Evolutionary conservation across 371 early-diverging fungal species (phyloP).

Genomic region (Fennellomyces sp.): DNA sequence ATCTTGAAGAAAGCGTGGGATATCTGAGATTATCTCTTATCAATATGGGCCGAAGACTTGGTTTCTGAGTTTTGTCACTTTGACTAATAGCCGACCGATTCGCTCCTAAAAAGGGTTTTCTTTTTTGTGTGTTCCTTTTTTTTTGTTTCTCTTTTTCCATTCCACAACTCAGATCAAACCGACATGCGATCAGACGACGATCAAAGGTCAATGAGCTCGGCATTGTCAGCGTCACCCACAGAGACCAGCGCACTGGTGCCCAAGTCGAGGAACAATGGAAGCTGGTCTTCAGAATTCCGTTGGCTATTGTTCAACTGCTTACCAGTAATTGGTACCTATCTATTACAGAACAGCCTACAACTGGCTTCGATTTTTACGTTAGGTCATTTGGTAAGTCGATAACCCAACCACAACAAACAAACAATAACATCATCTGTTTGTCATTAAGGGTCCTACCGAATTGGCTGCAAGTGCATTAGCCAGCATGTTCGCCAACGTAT

Average conservation of each 20-base stretch:
- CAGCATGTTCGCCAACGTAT: slow-evolving; percentile 82
- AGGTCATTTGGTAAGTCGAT: slow-evolving; percentile 62
- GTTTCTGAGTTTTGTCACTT: too few relatives aligned
- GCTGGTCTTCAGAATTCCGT: slow-evolving; percentile 26
- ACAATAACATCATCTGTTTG: slow-evolving; percentile 16
- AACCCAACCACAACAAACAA: not conserved
- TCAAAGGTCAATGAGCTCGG: slow-evolving; percentile 7
- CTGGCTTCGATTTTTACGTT: slow-evolving; percentile 64
- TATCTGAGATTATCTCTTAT: too few relatives aligned
- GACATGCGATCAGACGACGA: slow-evolving; percentile 16
- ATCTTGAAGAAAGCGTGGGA: too few relatives aligned
- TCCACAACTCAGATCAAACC: too few relatives aligned
- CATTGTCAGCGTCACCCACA: slow-evolving; percentile 13
- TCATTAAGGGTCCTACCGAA: slow-evolving; percentile 63
- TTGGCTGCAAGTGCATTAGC: slow-evolving; percentile 79
- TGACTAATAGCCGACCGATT: too few relatives aligned
- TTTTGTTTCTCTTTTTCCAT: too few relatives aligned
- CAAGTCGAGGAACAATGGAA: slow-evolving; percentile 5
- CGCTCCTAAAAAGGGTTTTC: too few relatives aligned
- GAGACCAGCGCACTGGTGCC: slow-evolving; percentile 14
- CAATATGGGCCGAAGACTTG: too few relatives aligned
- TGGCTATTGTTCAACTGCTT: slow-evolving; percentile 55
- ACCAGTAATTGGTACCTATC: slow-evolving; percentile 67
- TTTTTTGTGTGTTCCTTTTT: too few relatives aligned
- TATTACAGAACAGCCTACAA: slow-evolving; percentile 67